phyloP scores from a whole-genome alignment of 2,329 filamentous ascomycete genomes.

The Plectosphaerella sp. region DNA sequence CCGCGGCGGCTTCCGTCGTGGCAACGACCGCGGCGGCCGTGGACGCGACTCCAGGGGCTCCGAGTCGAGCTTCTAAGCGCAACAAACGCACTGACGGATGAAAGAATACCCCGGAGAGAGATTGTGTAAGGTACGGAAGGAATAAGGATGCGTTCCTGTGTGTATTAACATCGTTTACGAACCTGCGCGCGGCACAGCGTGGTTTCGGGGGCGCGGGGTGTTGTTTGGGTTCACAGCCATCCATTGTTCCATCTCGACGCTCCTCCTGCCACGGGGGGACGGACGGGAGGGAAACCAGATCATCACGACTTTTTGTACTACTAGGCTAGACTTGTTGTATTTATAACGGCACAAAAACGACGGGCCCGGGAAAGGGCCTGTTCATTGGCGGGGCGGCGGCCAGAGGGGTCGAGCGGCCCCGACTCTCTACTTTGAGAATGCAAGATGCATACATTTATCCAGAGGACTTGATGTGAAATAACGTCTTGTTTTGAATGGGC shows the following conservation, averaged over 20 bases:
- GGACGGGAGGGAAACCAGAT: not conserved
- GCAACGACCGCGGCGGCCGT: not conserved
- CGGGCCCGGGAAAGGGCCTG: too few relatives aligned
- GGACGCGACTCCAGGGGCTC: not conserved
- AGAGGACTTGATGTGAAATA: not conserved
- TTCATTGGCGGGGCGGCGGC: not conserved
- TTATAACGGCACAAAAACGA: too few relatives aligned
- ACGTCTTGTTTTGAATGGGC: not conserved
- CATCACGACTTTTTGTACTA: not conserved
- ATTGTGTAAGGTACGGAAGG: too few relatives aligned
- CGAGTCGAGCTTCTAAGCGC: too few relatives aligned
- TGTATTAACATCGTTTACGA: too few relatives aligned
- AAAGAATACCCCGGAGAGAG: not conserved
- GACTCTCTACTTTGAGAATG: conserved; percentile 8
- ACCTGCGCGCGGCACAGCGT: too few relatives aligned
- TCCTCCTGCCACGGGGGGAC: too few relatives aligned
- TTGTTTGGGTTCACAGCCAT: not conserved
- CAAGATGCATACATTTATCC: not conserved
- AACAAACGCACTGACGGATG: not conserved
- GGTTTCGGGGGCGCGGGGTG: too few relatives aligned
- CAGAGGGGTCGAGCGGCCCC: not conserved
- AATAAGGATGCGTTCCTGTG: too few relatives aligned
- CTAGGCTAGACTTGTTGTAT: not conserved
- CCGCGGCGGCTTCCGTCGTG: conserved; percentile 3
- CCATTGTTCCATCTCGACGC: not conserved